A percentile compares a stretch with the other conserved stretches of the same genome.
These are phyloP conservation scores for Diplodia seriata DNA, from an alignment of 2,329 filamentous ascomycete genomes.

Conservation along the genomic window DNA sequence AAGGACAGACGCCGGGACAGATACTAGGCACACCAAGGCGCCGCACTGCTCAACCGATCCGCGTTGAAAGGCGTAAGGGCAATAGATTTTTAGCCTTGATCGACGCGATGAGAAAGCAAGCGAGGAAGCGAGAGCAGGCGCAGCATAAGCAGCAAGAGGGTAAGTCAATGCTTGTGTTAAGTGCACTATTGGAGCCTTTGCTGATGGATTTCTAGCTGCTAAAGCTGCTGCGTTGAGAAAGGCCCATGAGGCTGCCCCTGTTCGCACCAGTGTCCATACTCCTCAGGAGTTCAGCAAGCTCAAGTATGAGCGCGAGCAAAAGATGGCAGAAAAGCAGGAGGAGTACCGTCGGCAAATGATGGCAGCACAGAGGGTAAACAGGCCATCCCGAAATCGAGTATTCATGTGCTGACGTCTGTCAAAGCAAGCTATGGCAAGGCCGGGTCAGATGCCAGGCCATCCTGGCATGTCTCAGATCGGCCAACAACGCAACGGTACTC, in stretches of 20 bases:
- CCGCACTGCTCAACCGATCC: conserved; percentile 75
- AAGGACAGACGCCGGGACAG: conserved; percentile 58
- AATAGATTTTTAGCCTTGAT: conserved; percentile 87
- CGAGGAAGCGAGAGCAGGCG: conserved; percentile 88
- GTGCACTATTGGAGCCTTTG: conserved; percentile 10
- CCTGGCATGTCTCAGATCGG: conserved; percentile 42
- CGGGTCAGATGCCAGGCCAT: conserved; percentile 36
- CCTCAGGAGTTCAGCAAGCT: conserved; percentile 90
- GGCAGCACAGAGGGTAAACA: conserved; percentile 58
- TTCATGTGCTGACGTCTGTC: conserved; percentile 5
- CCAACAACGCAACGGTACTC: conserved; percentile 52
- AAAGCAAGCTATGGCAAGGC: conserved; percentile 42
- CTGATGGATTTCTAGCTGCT: conserved; percentile 43
- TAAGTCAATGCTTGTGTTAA: conserved; percentile 41
- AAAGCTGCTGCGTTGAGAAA: conserved; percentile 81
- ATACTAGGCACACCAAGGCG: conserved; percentile 63
- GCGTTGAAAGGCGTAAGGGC: conserved; percentile 85
- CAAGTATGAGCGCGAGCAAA: conserved; percentile 84
- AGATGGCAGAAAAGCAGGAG: conserved; percentile 63
- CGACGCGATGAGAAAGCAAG: conserved; percentile 93
- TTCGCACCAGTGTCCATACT: conserved; percentile 69
- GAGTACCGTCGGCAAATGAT: conserved; percentile 70
- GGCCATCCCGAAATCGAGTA: neutral
- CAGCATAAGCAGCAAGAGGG: conserved; percentile 86
- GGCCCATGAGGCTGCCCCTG: conserved; percentile 71